Evolutionary conservation across 108 stramenopile genomes (phyloP).

Genomic region (Pseudonitzschia multiseries): DNA sequence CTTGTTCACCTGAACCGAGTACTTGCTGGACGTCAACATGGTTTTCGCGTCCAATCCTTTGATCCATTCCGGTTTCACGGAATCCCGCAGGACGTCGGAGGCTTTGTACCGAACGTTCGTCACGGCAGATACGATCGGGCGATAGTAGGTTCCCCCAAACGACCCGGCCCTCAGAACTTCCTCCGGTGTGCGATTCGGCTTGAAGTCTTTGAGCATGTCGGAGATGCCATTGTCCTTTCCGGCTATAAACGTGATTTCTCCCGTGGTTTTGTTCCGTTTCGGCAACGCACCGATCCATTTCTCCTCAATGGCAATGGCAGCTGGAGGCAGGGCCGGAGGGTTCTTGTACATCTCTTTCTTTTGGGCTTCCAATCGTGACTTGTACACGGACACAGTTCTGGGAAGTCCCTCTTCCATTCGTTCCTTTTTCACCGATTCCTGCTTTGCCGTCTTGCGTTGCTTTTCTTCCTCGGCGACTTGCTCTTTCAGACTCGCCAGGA

Average conservation of each 20-base stretch:
- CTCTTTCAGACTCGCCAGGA: conserved; percentile 48
- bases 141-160: conserved; percentile 97
- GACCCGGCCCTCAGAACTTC: conserved; percentile 89
- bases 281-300: conserved; percentile 29
- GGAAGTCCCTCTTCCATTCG: conserved; percentile 42
- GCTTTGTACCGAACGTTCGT: conserved; percentile 74
- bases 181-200: conserved; percentile 92
- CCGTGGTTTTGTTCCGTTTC: conserved; percentile 52
- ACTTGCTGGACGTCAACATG: conserved; percentile 72
- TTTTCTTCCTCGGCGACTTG: conserved; percentile 21
- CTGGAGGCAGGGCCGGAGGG: conserved; percentile 77
- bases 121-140: conserved; percentile 84
- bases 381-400: conserved; percentile 43
- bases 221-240: conserved; percentile 28
- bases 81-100: conserved; percentile 64
- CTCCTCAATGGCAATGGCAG: conserved; percentile 40
- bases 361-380: conserved; percentile 49
- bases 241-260: conserved; percentile 56
- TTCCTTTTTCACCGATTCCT: conserved; percentile 4
- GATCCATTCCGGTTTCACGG: conserved; percentile 74
- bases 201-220: conserved; percentile 68
- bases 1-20: conserved; percentile 73
- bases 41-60: conserved; percentile 51
- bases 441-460: not conserved
- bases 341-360: conserved; percentile 86